Evolutionary conservation across 208 protist genomes (phyloP), one percentile per base, ranked within the genome.

Genomic region (Strigomonas culicis): DNA sequence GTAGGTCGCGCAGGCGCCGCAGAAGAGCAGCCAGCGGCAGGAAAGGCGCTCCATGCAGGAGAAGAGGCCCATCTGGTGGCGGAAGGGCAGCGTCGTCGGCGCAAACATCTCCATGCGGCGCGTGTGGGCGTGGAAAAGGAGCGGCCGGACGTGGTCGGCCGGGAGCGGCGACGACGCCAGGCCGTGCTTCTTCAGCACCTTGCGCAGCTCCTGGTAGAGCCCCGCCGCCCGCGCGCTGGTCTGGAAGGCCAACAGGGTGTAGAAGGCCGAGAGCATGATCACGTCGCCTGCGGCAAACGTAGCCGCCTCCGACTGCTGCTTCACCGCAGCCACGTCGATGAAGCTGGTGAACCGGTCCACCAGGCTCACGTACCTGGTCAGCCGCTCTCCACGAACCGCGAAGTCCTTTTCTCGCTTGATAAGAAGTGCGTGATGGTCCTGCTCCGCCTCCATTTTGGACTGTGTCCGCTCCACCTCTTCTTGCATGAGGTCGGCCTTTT

Each of bases 321-420:
- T 31, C 34, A 78, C 49, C 19, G 60, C 59, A 41, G 43, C 61
- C 43, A 27, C 68, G 52, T 22, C 46, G 22, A 70, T n/a, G 53
- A 90, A 92, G 32, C 71, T 58, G 36, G 67, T 68, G 70, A 93
- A 92, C 4, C 78, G 64, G 62, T 95, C 90, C 41, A 91, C 78
- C 13, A 89, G 53, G 22, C 78, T 77, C 4, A 76, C 77, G 60
- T 90, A 87, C 21, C 69, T 60, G 19, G 68, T 46, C 43, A 95
- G 73, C 4, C 63, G 65, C 27, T 67, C 56, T 64, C 79, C 82
- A 22, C 75, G 71, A n/a, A 44, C 69, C 4, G 56, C 32, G 19
- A 73, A 34, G 36, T 60, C 34, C n/a, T 41, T 24, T 32, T 82
- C 72, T 31, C 73, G 46, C 41, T 77, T 24, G 15, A 73, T 58